Percentiles rank a stretch among this genome's conserved stretches.
These are phyloP conservation scores for Cymbopogon flexuosus DNA, from an alignment of 202 grass and related monocot species.

Conservation along the genomic window DNA sequence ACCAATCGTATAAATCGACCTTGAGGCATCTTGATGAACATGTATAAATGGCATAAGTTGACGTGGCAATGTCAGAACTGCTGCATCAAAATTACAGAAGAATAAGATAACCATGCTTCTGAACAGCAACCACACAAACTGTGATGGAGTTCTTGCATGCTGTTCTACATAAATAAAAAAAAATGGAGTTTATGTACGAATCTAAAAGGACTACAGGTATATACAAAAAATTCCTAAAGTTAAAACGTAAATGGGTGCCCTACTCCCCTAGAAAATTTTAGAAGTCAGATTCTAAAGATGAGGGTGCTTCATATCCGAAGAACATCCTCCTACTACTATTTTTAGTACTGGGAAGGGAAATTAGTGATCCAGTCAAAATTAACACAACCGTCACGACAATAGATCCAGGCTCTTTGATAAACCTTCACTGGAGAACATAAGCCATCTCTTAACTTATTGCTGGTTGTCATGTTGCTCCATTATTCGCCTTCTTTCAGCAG, in stretches of 20 bases:
- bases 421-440: background rate
- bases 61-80: background rate
- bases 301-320: background rate
- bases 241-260: background rate
- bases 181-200: background rate
- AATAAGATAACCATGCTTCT: slow-evolving; percentile 4
- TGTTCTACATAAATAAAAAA: background rate
- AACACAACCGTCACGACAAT: background rate
- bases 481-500: slow-evolving; percentile 70
- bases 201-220: background rate
- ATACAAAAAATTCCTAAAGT: background rate
- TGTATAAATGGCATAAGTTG: background rate
- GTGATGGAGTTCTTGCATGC: background rate
- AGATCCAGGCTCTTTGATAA: background rate
- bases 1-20: background rate
- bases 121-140: background rate
- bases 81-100: background rate
- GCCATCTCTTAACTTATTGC: background rate
- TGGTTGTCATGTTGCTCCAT: slow-evolving; percentile 34
- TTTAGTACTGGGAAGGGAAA: background rate
- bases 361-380: background rate
- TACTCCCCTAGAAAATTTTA: background rate
- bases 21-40: background rate
- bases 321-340: background rate
- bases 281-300: background rate